Conservation (phyloP, 345 rosid species). For the Salix arbutifolia region DNA sequence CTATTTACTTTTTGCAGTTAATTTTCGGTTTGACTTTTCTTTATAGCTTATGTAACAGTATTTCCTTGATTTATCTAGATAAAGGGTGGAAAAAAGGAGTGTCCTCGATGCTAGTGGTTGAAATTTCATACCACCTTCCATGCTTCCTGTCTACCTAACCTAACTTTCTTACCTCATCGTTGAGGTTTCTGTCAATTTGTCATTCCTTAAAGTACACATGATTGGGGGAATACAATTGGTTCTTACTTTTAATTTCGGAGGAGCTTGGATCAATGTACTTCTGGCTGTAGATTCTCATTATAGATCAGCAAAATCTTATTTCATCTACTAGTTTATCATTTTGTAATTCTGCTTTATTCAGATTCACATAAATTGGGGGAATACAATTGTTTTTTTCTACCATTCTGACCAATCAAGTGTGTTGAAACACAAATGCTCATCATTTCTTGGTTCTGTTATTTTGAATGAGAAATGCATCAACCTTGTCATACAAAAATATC, state of each 20-base stretch:
- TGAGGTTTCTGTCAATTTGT: not conserved
- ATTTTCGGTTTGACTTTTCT: not conserved
- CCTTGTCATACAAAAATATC: not conserved
- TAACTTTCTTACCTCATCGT: not conserved
- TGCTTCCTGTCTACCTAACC: not conserved
- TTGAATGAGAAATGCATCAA: not conserved
- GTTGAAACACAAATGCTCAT: not conserved
- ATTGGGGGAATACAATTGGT: not conserved
- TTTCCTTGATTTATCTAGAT: not conserved
- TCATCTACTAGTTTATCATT: not conserved
- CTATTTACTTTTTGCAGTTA: not conserved
- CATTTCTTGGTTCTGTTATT: not conserved
- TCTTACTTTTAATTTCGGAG: not conserved
- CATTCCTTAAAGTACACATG: not conserved
- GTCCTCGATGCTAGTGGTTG: not conserved
- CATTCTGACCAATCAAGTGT: not conserved
- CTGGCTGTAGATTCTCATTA: not conserved
- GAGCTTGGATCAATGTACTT: slow-evolving; percentile 1
- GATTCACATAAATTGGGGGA: not conserved
- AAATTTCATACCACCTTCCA: not conserved
- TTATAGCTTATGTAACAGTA: not conserved
- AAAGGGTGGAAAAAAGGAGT: not conserved
- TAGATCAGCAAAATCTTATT: not conserved
- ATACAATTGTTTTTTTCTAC: not conserved
- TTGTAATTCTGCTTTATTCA: not conserved